A percentile compares a stretch with the other conserved stretches of the same genome.
Conservation (phyloP, 805 yeast genomes). For the Starmerella bacillaris region DNA sequence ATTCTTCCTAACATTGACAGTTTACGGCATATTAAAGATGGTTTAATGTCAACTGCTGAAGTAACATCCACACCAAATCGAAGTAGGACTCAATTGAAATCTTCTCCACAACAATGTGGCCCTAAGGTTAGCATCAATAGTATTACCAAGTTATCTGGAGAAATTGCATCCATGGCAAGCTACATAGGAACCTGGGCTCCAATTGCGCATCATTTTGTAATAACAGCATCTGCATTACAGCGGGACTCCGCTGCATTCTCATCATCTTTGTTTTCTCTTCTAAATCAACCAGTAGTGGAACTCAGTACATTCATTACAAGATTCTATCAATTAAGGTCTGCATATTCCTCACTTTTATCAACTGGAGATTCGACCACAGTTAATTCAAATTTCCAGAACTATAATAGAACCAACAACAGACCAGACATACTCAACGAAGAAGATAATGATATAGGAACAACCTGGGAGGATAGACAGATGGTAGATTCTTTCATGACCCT, state of each 20-base stretch:
- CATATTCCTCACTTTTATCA: slow-evolving; percentile 10
- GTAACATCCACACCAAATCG: neutral
- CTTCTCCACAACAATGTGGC: neutral
- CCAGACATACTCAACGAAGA: too few relatives aligned
- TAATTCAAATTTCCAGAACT: slow-evolving; percentile 2
- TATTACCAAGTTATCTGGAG: slow-evolving; percentile 5
- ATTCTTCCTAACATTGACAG: neutral
- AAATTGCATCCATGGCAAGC: slow-evolving; percentile 8
- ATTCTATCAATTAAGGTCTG: slow-evolving; percentile 16
- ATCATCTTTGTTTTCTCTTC: neutral
- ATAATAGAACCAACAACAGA: neutral
- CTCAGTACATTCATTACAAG: slow-evolving; percentile 8
- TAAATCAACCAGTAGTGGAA: slow-evolving; percentile 5
- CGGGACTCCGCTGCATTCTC: slow-evolving; percentile 14
- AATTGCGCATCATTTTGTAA: slow-evolving; percentile 9
- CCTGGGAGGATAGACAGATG: slow-evolving; percentile 19
- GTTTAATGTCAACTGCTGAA: neutral
- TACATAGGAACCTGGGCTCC: slow-evolving; percentile 13
- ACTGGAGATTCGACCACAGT: slow-evolving; percentile 4
- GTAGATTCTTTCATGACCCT: slow-evolving; percentile 22
- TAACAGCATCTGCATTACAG: slow-evolving; percentile 11
- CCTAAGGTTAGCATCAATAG: slow-evolving; percentile 5
- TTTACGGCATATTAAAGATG: neutral
- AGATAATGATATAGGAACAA: slow-evolving; percentile 5
- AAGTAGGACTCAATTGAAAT: neutral